Evolutionary conservation across 2,329 filamentous ascomycete species (phyloP).

Genomic region (Ascochyta pisi): DNA sequence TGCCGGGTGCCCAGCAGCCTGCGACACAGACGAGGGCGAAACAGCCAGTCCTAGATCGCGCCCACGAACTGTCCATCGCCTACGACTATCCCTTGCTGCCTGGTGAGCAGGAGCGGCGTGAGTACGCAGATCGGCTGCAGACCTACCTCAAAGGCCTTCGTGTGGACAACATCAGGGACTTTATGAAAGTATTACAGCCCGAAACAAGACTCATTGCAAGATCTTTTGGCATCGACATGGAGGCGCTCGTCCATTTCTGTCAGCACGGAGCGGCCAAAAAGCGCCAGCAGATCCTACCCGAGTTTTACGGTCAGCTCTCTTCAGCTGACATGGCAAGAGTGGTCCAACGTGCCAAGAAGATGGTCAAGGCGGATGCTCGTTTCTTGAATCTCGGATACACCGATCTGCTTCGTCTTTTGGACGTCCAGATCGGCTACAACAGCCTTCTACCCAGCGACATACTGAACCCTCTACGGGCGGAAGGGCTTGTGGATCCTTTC

Average conservation of each 20-base stretch:
- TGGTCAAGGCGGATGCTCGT: constrained; percentile 24
- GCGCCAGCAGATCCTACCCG: constrained; percentile 16
- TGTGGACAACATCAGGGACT: neutral
- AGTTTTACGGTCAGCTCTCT: constrained; percentile 34
- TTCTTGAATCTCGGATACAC: constrained; percentile 19
- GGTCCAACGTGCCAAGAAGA: constrained; percentile 21
- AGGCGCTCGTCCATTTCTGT: constrained; percentile 15
- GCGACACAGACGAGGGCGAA: neutral
- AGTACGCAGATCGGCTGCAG: constrained; percentile 27
- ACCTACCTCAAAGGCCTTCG: constrained; percentile 16
- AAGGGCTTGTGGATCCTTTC: constrained; percentile 26
- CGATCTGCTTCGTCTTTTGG: constrained; percentile 23
- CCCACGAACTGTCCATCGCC: constrained; percentile 6
- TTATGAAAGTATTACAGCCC: neutral
- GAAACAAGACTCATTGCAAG: constrained; percentile 1
- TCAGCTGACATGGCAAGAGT: constrained; percentile 23
- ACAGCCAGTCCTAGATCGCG: neutral
- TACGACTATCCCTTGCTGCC: constrained; percentile 31
- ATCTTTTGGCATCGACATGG: constrained; percentile 26
- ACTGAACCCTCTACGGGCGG: constrained; percentile 29
- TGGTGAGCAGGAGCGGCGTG: constrained; percentile 25
- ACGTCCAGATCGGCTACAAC: constrained; percentile 20
- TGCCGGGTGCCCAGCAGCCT: neutral
- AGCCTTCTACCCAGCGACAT: constrained; percentile 37
- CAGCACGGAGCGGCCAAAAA: constrained; percentile 11